A percentile compares a stretch with the other conserved stretches of the same genome.
These are phyloP conservation scores for Aspergillus sp. DNA, from an alignment of 2,329 filamentous ascomycete species.

Conservation along the genomic window DNA sequence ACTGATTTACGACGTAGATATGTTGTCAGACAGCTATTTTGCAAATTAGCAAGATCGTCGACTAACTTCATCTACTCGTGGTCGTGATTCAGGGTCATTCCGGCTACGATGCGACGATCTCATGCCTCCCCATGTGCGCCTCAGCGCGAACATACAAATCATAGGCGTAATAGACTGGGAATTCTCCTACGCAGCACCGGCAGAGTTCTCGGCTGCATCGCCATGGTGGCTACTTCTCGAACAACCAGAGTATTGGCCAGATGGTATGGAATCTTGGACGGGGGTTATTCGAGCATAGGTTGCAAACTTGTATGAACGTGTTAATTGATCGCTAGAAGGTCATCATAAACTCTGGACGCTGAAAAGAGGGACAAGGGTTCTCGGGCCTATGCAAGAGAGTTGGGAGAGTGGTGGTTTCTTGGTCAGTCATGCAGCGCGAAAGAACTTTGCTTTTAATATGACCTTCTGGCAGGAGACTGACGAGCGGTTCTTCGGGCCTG, in stretches of 20 bases:
- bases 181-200: slow-evolving; percentile 27
- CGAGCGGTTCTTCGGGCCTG: slow-evolving; percentile 8
- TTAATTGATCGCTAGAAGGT: slow-evolving; percentile 16
- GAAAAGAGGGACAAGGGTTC: slow-evolving; percentile 17
- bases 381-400: slow-evolving; percentile 20
- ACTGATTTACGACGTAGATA: slow-evolving; percentile 25
- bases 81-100: slow-evolving; percentile 27
- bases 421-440: slow-evolving; percentile 12
- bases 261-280: slow-evolving; percentile 21
- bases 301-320: slow-evolving; percentile 21
- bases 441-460: slow-evolving; percentile 15
- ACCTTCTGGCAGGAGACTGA: slow-evolving; percentile 17
- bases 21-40: slow-evolving; percentile 24
- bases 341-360: slow-evolving; percentile 9
- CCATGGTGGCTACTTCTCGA: slow-evolving; percentile 30
- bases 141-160: slow-evolving; percentile 14
- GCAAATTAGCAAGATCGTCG: slow-evolving; percentile 21
- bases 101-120: slow-evolving; percentile 27
- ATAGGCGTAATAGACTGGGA: slow-evolving; percentile 27
- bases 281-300: slow-evolving; percentile 15
- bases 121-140: slow-evolving; percentile 19
- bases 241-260: slow-evolving; percentile 25
- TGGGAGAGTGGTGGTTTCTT: slow-evolving; percentile 14
- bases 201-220: slow-evolving; percentile 21
- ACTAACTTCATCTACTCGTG: slow-evolving; percentile 16